phyloP scores from a whole-genome alignment of 139 green algal genomes.

The Asterochloris sp. region DNA sequence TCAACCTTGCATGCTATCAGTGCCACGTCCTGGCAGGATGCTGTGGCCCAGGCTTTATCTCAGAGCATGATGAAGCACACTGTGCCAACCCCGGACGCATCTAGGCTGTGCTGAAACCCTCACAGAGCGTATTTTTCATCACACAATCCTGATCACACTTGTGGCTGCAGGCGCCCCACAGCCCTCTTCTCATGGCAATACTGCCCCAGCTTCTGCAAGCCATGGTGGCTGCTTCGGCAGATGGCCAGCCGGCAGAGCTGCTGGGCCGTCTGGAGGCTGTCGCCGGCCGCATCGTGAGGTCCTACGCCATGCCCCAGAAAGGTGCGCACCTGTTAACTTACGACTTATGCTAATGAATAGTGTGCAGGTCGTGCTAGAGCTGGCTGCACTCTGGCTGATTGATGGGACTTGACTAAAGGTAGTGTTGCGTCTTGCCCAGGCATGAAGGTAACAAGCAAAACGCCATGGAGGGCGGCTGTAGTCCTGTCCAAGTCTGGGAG shows the following conservation, averaged over 20 bases:
- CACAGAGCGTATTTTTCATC: background rate
- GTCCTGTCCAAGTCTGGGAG: too few relatives aligned
- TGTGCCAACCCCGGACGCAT: too few relatives aligned
- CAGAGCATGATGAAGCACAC: too few relatives aligned
- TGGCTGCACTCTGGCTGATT: too few relatives aligned
- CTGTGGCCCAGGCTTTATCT: background rate
- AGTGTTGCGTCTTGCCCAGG: too few relatives aligned
- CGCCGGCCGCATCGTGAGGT: slow-evolving; percentile 31
- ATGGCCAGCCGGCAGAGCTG: slow-evolving; percentile 29
- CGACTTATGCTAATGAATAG: too few relatives aligned
- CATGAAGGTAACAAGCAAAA: too few relatives aligned
- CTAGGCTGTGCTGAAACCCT: background rate
- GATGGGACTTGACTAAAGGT: too few relatives aligned
- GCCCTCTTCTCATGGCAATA: slow-evolving; percentile 40
- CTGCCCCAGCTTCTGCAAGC: slow-evolving; percentile 53
- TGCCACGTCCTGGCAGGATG: background rate
- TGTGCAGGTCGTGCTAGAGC: too few relatives aligned
- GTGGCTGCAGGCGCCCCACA: slow-evolving; percentile 33
- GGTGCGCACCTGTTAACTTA: too few relatives aligned
- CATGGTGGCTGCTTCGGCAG: slow-evolving; percentile 26
- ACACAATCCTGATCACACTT: background rate
- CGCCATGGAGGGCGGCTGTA: too few relatives aligned
- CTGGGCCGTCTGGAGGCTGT: slow-evolving; percentile 49
- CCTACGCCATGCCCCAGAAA: slow-evolving; percentile 15
- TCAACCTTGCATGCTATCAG: background rate